phyloP scores from a whole-genome alignment of 2,329 filamentous ascomycete genomes.

The Fusarium poae region DNA sequence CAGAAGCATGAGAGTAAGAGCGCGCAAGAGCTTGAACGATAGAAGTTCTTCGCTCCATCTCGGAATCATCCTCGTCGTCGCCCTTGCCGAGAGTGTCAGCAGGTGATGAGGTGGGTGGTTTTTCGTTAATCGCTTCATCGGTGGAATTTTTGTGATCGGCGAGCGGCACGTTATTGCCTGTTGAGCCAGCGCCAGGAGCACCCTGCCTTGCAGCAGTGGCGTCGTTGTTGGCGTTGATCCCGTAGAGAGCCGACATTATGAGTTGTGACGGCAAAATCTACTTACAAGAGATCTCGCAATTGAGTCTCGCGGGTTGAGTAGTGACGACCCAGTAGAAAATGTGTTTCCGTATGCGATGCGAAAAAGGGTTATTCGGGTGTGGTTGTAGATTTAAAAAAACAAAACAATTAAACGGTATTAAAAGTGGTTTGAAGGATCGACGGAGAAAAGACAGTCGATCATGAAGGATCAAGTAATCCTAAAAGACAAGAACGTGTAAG shows the following conservation, averaged over 20 bases:
- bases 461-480: conserved; percentile 11
- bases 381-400: conserved; percentile 5
- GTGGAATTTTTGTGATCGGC: conserved; percentile 52
- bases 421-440: conserved; percentile 44
- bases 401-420: conserved; percentile 27
- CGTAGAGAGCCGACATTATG: conserved; percentile 44
- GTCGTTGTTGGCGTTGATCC: conserved; percentile 61
- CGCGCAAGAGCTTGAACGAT: conserved; percentile 69
- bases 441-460: conserved; percentile 29
- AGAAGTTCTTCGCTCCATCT: conserved; percentile 64
- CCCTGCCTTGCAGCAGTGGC: conserved; percentile 60
- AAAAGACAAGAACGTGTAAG: conserved; percentile 27
- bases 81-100: conserved; percentile 51
- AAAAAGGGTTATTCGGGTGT: not conserved
- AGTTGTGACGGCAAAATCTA: conserved; percentile 27
- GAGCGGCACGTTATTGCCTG: conserved; percentile 37
- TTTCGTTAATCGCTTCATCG: conserved; percentile 45
- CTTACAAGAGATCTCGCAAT: conserved; percentile 36
- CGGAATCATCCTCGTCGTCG: conserved; percentile 52
- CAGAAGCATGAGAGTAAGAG: conserved; percentile 65
- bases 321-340: conserved; percentile 10
- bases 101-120: conserved; percentile 46
- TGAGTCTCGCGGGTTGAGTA: conserved; percentile 16
- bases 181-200: conserved; percentile 51
- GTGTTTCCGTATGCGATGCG: conserved; percentile 11